Conservation (phyloP, 495 filamentous ascomycete genomes). For the Entonaema liquescens region DNA sequence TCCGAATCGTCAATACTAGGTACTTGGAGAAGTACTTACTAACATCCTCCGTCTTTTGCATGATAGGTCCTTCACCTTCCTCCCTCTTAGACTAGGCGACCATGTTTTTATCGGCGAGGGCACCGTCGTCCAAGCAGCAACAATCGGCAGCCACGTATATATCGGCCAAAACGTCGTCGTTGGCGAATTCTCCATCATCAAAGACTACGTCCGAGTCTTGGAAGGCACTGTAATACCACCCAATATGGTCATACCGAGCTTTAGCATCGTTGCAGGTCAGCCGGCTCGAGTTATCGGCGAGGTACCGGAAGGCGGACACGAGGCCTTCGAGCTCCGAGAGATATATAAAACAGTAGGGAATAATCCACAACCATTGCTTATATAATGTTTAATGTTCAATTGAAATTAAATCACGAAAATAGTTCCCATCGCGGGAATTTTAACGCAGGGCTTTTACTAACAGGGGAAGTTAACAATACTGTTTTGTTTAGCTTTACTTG, state of each 20-base stretch:
- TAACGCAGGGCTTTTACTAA: no score
- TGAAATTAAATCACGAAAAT: neutral
- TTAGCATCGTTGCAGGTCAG: conserved; percentile 82
- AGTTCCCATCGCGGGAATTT: no score
- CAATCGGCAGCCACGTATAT: conserved; percentile 81
- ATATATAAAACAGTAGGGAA: conserved; percentile 64
- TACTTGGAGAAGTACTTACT: neutral
- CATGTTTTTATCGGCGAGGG: conserved; percentile 85
- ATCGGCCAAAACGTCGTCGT: conserved; percentile 78
- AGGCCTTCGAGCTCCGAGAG: conserved; percentile 66
- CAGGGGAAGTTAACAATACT: no score
- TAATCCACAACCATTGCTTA: conserved; percentile 51
- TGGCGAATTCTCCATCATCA: conserved; percentile 86
- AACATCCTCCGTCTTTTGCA: neutral
- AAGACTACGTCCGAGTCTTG: conserved; percentile 86
- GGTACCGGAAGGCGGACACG: conserved; percentile 77
- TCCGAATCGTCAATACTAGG: neutral
- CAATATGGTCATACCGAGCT: conserved; percentile 91
- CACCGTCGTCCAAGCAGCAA: conserved; percentile 79
- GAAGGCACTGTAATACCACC: conserved; percentile 82
- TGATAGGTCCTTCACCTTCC: conserved; percentile 69
- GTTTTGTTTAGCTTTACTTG: no score
- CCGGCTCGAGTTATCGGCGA: conserved; percentile 87
- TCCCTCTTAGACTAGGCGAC: conserved; percentile 88
- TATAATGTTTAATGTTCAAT: conserved; percentile 42